Percentiles rank a stretch among this genome's conserved stretches.
These are phyloP conservation scores for Mycena metata DNA, from an alignment of 768 basidiomycete genomes.

Conservation along the genomic window DNA sequence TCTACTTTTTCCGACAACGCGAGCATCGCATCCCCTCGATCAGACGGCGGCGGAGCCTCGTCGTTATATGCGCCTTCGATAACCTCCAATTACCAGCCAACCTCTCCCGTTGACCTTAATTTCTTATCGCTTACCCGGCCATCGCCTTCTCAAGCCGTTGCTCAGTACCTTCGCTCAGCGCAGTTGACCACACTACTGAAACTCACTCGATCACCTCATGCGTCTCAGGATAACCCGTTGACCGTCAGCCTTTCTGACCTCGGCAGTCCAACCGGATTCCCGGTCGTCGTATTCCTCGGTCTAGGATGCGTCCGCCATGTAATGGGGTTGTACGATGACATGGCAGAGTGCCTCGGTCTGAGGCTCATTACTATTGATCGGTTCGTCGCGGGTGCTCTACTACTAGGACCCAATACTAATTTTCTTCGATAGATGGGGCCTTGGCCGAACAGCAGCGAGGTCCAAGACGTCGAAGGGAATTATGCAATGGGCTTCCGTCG, in stretches of 20 bases:
- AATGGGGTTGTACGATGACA: slow-evolving; percentile 96
- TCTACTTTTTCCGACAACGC: slow-evolving; percentile 70
- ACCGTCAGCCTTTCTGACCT: slow-evolving; percentile 95
- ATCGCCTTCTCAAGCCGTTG: slow-evolving; percentile 77
- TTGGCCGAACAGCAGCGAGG: slow-evolving; percentile 86
- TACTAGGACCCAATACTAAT: slow-evolving; percentile 23
- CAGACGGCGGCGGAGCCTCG: slow-evolving; percentile 63
- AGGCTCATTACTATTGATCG: slow-evolving; percentile 95
- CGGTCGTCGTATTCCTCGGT: slow-evolving; percentile 93
- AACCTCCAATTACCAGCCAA: slow-evolving; percentile 58
- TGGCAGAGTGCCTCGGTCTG: slow-evolving; percentile 89
- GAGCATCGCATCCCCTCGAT: slow-evolving; percentile 67
- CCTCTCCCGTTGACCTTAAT: slow-evolving; percentile 62
- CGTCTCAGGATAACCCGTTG: slow-evolving; percentile 79
- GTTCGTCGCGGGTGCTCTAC: slow-evolving; percentile 52
- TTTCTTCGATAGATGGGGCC: slow-evolving; percentile 78
- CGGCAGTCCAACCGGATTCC: slow-evolving; percentile 86
- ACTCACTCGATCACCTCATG: slow-evolving; percentile 85
- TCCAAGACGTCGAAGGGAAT: slow-evolving; percentile 82
- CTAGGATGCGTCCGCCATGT: slow-evolving; percentile 95
- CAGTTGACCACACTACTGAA: slow-evolving; percentile 86
- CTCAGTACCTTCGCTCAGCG: slow-evolving; percentile 88
- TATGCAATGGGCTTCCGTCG: slow-evolving; percentile 90
- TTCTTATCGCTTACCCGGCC: slow-evolving; percentile 60
- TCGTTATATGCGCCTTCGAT: slow-evolving; percentile 67